Conservation (phyloP, 2,329 filamentous ascomycete genomes). For the Fusarium sororula region DNA sequence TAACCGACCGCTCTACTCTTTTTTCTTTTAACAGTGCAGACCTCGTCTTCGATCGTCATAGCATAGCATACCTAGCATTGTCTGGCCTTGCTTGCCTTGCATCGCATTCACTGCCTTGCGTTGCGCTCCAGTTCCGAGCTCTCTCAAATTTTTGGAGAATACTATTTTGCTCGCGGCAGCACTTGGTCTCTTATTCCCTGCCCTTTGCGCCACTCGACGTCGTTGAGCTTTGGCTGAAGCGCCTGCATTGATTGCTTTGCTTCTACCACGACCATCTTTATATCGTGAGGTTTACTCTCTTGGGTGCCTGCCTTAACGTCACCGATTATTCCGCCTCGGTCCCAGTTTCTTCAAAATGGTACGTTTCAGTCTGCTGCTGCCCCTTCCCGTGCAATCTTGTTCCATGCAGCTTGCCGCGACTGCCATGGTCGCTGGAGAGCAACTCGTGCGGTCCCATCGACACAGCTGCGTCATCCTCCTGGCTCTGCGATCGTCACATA, state of each 20-base stretch:
- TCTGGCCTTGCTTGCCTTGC: conserved; percentile 11
- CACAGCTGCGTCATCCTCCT: conserved; percentile 34
- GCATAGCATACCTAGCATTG: conserved; percentile 12
- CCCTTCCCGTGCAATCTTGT: conserved; percentile 5
- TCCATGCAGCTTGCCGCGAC: conserved; percentile 31
- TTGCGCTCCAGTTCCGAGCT: conserved; percentile 11
- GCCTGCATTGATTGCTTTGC: conserved; percentile 10
- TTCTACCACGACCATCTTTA: conserved; percentile 18
- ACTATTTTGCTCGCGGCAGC: conserved; percentile 7
- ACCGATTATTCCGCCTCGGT: conserved; percentile 15
- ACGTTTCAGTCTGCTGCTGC: conserved; percentile 14
- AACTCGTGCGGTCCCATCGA: conserved; percentile 15
- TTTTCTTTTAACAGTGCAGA: conserved; percentile 24
- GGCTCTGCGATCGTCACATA: neutral
- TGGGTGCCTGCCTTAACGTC: conserved; percentile 6
- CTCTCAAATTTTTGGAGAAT: conserved; percentile 26
- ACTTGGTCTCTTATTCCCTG: conserved; percentile 1
- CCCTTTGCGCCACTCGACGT: conserved; percentile 23
- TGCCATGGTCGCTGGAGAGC: conserved; percentile 12
- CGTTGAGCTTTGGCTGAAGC: conserved; percentile 28
- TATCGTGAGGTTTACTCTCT: conserved; percentile 20
- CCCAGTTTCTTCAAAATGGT: conserved; percentile 37
- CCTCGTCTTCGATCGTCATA: conserved; percentile 27
- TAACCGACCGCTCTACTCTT: conserved; percentile 37
- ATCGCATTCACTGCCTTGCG: conserved; percentile 23